Evolutionary conservation across 2,329 filamentous ascomycete genomes (phyloP), one percentile per base, ranked within the genome.

Genomic region (Cladosporium sp.): DNA sequence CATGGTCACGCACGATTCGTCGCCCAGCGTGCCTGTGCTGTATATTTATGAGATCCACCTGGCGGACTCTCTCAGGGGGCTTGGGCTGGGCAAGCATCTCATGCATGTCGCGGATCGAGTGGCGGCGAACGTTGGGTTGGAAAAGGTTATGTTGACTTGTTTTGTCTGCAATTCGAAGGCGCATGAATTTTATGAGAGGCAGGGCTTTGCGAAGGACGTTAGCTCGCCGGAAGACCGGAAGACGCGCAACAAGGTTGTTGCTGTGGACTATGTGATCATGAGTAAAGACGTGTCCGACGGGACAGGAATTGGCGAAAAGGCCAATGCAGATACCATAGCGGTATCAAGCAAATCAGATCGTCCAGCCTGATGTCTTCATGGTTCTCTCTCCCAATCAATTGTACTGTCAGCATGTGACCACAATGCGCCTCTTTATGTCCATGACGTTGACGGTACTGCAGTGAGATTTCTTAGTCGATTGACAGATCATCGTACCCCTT

Each of bases 31-130:
- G 54, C 74, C 82, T 0, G 86, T 90, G 2, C 65, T 89, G 16
- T 92, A 90, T 67, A 84, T 87, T 66, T 92, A 90, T 66, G 87
- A 92, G 69, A 81, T 92, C 34, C 87, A 92, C 63, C 76, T 91
- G 3, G 68, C 73, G 35, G 69, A 75, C 1, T 68, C 73, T 1
- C 65, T 86, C 4, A 78, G 80, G 59, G 77, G 83, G 71, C 81
- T 66, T 11, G 85, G 86, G 0, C 70, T 91, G 2, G 85, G 83
- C 1, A 72, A 64, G 10, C 69, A 76, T 10, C 72, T 91, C 37
- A 81, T 91, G 72, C 62, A 67, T 1, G 70, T 81, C 54, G 75
- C 81, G 7, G 76, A 78, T 43, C 64, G 65, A 4, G 72, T 83
- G 4, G 85, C 80, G 7, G 57, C 67, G 18, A 75, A 76, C 50